Evolutionary conservation across 1,139 yeast species (phyloP).

Genomic region (Candida tropicalis): DNA sequence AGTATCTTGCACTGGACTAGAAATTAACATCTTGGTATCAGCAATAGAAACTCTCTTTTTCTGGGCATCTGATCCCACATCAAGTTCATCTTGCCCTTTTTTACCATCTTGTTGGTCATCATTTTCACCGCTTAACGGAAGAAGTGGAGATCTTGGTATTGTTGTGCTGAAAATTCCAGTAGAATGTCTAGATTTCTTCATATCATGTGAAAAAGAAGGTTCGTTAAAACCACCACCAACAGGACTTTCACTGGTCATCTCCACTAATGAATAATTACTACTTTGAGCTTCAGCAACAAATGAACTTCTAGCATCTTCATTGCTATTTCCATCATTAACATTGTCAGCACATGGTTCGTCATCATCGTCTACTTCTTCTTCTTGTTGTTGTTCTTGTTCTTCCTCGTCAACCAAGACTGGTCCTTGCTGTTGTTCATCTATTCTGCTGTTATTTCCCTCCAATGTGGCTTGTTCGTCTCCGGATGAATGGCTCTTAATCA

Average conservation of each 20-base stretch:
- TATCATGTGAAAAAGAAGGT: constrained; percentile 9
- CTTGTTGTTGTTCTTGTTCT: no score
- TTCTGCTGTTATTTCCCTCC: constrained; percentile 7
- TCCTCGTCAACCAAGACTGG: no score
- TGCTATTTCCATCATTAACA: constrained; percentile 9
- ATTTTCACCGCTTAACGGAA: constrained; percentile 15
- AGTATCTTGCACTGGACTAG: constrained; percentile 50
- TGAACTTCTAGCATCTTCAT: constrained; percentile 12
- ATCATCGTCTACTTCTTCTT: constrained; percentile 6
- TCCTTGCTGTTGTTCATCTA: no score
- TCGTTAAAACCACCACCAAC: constrained; percentile 13
- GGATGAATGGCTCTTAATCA: constrained; percentile 14
- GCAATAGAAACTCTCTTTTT: constrained; percentile 10
- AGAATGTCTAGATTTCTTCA: constrained; percentile 25
- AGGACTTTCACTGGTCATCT: constrained; percentile 7
- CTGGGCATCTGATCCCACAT: neutral
- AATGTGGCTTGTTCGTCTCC: constrained; percentile 3
- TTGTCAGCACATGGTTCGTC: constrained; percentile 13
- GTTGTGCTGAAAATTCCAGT: constrained; percentile 33
- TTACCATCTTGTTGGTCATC: constrained; percentile 7
- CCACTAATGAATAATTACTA: constrained; percentile 6
- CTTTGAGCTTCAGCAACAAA: constrained; percentile 6
- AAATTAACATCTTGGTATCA: constrained; percentile 11
- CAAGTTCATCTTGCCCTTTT: constrained; percentile 4
- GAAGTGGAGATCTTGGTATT: constrained; percentile 15